These are phyloP conservation scores for Microcyclospora tardicrescens DNA, from an alignment of 2,329 filamentous ascomycete genomes.

Conservation along the genomic window DNA sequence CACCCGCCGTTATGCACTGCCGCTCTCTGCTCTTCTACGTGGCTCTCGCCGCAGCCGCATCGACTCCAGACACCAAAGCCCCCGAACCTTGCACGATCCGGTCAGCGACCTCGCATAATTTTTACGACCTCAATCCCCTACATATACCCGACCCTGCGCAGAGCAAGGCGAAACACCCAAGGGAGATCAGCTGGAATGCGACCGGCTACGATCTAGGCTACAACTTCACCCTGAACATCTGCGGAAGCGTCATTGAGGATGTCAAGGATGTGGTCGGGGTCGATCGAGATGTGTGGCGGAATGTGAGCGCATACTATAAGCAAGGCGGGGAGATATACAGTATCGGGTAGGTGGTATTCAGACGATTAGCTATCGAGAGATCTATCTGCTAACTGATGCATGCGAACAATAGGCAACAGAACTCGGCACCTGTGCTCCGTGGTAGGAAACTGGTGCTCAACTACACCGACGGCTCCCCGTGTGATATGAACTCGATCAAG, in stretches of 20 bases:
- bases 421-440: conserved; percentile 42
- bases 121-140: conserved; percentile 50
- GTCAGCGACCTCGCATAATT: conserved; percentile 47
- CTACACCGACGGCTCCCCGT: conserved; percentile 39
- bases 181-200: conserved; percentile 49
- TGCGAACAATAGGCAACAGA: conserved; percentile 35
- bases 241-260: conserved; percentile 57
- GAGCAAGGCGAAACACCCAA: conserved; percentile 36
- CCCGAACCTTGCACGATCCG: conserved; percentile 49
- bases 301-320: conserved; percentile 68
- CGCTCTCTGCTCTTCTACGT: conserved; percentile 9
- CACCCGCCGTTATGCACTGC: no score
- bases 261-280: conserved; percentile 39
- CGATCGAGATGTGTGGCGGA: conserved; percentile 48
- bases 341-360: conserved; percentile 50
- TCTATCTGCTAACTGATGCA: background rate
- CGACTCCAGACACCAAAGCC: conserved; percentile 23
- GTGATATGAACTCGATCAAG: conserved; percentile 24
- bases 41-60: conserved; percentile 21
- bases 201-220: conserved; percentile 64
- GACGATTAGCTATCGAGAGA: no score
- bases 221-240: conserved; percentile 78
- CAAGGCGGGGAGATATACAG: conserved; percentile 54
- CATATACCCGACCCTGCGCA: conserved; percentile 38
- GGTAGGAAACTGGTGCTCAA: conserved; percentile 50